phyloP scores from a whole-genome alignment of 225 moss, liverwort and hornwort genomes.

The Polytrichum commune region DNA sequence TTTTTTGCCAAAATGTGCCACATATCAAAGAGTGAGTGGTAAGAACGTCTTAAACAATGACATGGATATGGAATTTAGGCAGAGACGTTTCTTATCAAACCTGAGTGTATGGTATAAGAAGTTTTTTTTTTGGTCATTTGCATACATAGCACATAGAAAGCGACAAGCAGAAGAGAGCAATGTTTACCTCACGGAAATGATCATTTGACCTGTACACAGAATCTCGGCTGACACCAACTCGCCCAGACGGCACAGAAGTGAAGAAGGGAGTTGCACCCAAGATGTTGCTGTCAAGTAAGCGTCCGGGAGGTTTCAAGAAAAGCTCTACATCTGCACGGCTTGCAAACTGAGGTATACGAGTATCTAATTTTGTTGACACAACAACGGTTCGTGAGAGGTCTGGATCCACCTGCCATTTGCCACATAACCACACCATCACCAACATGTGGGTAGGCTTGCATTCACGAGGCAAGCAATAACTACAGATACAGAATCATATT shows the following conservation, averaged over 20 bases:
- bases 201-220: conserved; percentile 92
- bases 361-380: conserved; percentile 95
- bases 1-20: too few relatives aligned
- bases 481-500: too few relatives aligned
- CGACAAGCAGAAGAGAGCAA: background rate
- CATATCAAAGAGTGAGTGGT: too few relatives aligned
- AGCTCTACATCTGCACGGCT: conserved; percentile 95
- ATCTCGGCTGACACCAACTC: conserved; percentile 87
- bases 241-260: conserved; percentile 97
- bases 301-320: conserved; percentile 76
- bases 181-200: conserved; percentile 79
- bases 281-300: conserved; percentile 74
- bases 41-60: too few relatives aligned
- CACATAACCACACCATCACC: conserved; percentile 7
- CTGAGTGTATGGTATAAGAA: too few relatives aligned
- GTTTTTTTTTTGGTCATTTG: too few relatives aligned
- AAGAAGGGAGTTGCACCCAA: conserved; percentile 91
- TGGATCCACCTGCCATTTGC: conserved; percentile 73
- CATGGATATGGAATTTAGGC: too few relatives aligned
- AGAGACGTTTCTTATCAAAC: too few relatives aligned
- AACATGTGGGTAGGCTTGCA: background rate
- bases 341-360: conserved; percentile 95
- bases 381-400: conserved; percentile 82
- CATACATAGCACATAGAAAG: too few relatives aligned
- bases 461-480: too few relatives aligned